Percentiles rank a stretch among this genome's conserved stretches.
Conservation (phyloP, 148 eudicot genomes). For the Limonium bicolor region DNA sequence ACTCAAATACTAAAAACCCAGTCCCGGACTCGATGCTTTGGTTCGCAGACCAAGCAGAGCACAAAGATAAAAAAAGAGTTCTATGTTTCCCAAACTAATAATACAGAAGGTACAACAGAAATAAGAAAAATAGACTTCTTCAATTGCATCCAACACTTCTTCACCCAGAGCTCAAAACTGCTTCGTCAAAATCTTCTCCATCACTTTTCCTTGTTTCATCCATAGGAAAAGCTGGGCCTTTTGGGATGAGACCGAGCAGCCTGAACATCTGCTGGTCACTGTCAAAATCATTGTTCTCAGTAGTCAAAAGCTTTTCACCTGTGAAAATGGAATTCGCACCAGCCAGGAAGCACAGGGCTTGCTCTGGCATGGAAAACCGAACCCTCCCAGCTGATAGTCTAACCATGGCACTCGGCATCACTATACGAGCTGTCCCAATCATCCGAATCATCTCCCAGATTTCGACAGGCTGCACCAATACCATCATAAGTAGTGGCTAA, state of each 20-base stretch:
- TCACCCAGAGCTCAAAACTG: constrained; percentile 41
- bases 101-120: no score
- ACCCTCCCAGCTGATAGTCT: constrained; percentile 94
- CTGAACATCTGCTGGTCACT: constrained; percentile 92
- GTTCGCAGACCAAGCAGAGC: no score
- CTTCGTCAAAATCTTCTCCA: constrained; percentile 21
- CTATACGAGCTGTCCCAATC: constrained; percentile 90
- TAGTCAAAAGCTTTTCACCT: constrained; percentile 85
- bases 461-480: constrained; percentile 97
- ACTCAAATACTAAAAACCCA: no score
- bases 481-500: constrained; percentile 2
- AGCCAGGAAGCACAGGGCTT: constrained; percentile 91
- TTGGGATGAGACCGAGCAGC: constrained; percentile 72
- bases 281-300: constrained; percentile 86
- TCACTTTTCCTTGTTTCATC: constrained; percentile 19
- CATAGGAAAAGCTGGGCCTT: constrained; percentile 53
- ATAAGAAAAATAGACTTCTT: no score
- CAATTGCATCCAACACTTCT: no score
- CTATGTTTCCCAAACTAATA: no score
- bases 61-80: no score
- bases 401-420: constrained; percentile 95
- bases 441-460: constrained; percentile 99
- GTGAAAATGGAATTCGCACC: constrained; percentile 98
- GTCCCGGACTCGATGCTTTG: no score
- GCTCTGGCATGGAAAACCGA: constrained; percentile 73